Percentiles rank a stretch among this genome's conserved stretches.
These are phyloP conservation scores for Kwoniella pini DNA, from an alignment of 768 basidiomycete genomes.

Conservation along the genomic window DNA sequence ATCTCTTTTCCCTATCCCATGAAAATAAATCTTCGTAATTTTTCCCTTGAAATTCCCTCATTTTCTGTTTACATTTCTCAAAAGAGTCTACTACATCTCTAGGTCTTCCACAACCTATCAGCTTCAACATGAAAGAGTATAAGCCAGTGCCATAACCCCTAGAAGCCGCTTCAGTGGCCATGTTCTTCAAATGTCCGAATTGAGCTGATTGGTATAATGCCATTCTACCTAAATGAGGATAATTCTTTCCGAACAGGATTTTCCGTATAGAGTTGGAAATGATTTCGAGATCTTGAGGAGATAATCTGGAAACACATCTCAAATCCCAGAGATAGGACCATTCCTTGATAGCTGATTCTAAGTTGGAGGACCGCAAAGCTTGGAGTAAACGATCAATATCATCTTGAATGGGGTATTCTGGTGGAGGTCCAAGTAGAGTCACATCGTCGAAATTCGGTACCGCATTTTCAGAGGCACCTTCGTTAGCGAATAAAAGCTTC, in stretches of 20 bases:
- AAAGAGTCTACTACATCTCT: constrained; percentile 9
- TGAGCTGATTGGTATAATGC: constrained; percentile 2
- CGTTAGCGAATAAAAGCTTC: background rate
- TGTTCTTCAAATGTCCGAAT: constrained; percentile 11
- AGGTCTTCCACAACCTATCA: constrained; percentile 20
- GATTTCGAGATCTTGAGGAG: background rate
- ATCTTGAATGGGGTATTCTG: constrained; percentile 17
- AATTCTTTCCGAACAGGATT: background rate
- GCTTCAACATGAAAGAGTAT: constrained; percentile 11
- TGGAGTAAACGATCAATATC: constrained; percentile 5
- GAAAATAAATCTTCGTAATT: constrained; percentile 16
- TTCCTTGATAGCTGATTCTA: background rate
- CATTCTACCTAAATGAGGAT: constrained; percentile 12
- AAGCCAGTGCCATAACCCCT: constrained; percentile 18
- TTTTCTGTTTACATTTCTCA: constrained; percentile 6
- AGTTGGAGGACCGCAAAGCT: background rate
- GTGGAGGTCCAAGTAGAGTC: constrained; percentile 12
- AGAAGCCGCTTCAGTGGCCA: constrained; percentile 21
- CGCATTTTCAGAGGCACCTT: background rate
- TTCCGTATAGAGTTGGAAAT: background rate
- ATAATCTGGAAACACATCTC: background rate
- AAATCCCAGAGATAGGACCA: constrained; percentile 14
- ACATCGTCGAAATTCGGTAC: background rate
- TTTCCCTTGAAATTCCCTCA: constrained; percentile 24
- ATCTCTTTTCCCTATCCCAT: constrained; percentile 14